Percentiles rank a stretch among this genome's conserved stretches.
phyloP scores from a whole-genome alignment of 495 filamentous ascomycete species.

The Talaromyces proteolyticus region DNA sequence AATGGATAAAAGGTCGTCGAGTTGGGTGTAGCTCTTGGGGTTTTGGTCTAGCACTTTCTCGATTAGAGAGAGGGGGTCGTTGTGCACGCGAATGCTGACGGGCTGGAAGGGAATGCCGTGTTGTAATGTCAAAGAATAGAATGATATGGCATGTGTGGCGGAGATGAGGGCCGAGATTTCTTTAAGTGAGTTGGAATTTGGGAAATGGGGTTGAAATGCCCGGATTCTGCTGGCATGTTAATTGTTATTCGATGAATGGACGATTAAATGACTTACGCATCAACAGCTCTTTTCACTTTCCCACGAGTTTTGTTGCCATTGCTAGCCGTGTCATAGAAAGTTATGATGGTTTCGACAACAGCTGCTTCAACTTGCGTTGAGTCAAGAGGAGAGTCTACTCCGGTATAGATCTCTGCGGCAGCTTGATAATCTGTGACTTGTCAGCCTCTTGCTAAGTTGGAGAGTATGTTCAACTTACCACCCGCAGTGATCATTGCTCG shows the following conservation, averaged over 20 bases:
- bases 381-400: slow-evolving; percentile 42
- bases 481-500: slow-evolving; percentile 64
- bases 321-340: slow-evolving; percentile 81
- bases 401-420: slow-evolving; percentile 62
- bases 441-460: slow-evolving; percentile 6
- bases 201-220: slow-evolving; percentile 61
- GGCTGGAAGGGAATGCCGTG: slow-evolving; percentile 91
- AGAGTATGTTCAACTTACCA: slow-evolving; percentile 40
- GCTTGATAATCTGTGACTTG: slow-evolving; percentile 54
- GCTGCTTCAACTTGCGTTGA: slow-evolving; percentile 53
- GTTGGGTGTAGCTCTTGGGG: slow-evolving; percentile 71
- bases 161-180: slow-evolving; percentile 64
- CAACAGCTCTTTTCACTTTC: slow-evolving; percentile 75
- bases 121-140: slow-evolving; percentile 83
- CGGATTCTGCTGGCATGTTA: slow-evolving; percentile 46
- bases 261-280: slow-evolving; percentile 56
- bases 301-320: slow-evolving; percentile 83
- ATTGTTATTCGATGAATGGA: background rate
- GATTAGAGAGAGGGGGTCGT: slow-evolving; percentile 78
- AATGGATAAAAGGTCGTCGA: slow-evolving; percentile 79
- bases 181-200: slow-evolving; percentile 45
- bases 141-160: slow-evolving; percentile 81
- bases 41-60: slow-evolving; percentile 88
- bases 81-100: slow-evolving; percentile 79
- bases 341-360: slow-evolving; percentile 61